Base-by-base conservation (phyloP, 2,329 filamentous ascomycete species). In the Purpureocillium takamizusanense region DNA sequence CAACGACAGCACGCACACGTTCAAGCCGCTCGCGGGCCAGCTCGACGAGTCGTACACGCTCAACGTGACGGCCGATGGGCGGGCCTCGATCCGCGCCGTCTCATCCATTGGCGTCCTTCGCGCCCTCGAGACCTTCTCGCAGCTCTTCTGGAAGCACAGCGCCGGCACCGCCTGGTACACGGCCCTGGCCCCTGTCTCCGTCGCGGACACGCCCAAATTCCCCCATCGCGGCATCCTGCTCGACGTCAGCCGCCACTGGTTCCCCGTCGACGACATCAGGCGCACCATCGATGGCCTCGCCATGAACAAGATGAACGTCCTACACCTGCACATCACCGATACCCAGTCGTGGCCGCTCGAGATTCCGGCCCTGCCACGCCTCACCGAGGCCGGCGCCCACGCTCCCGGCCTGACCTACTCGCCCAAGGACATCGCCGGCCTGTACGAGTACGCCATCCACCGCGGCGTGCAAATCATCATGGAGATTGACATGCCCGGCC, bases 321-420 rank as follows among this genome's bases (percentile, higher is more conserved):
- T 94, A 40, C 86, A 92, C 60, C 66, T 90, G 38, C 86, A 94
- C 64, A 71, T 82, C 41, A 92, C 85, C 4, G 86, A 94, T 59
- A 79, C 82, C 13, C 86, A 94, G 59, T 85, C 85, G 4, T 94
- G 86, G 83, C 87, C 87, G 0, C 67, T 94, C 17, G 85, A 87
- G 48, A 81, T 94, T 36, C 83, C 85, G 1, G 61, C 82, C 3
- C 61, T 94, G 44, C 57, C 87, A 4, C 73, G 81, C 42, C 67
- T 94, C 2, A 71, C 86, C 3, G 60, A 69, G 37, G 81, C 86
- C 56, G 87, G 86, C 28, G 81, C 86, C 1, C 94, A 94, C 54
- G 69, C 70, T 17, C 66, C 70, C 14, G 74, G 74, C 33, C 66
- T 85, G 37, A 74, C 76, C 1, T 94, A 92, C 64, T 76, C 72